These are phyloP conservation scores for Malus asiatica DNA, from an alignment of 306 rosid genomes.

Conservation along the genomic window DNA sequence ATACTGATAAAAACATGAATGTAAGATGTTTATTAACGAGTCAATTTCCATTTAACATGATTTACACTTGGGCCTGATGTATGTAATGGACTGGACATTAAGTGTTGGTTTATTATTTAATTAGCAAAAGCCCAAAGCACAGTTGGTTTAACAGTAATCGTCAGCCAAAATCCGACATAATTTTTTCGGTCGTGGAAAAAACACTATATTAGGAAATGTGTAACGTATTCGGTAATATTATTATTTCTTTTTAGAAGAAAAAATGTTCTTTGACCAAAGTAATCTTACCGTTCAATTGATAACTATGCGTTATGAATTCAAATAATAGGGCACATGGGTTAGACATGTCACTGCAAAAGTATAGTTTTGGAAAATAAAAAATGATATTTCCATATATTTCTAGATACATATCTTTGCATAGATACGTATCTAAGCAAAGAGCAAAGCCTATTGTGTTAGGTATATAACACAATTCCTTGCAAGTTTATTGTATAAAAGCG, in stretches of 20 bases:
- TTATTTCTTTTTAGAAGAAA: background rate
- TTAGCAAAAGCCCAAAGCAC: background rate
- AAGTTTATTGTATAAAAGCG: background rate
- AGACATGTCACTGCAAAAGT: background rate
- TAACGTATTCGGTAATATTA: background rate
- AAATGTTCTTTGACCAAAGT: background rate
- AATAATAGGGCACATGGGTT: accelerated
- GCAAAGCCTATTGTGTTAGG: background rate
- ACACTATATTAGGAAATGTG: background rate
- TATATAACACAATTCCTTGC: too few species aligned
- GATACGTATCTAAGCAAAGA: background rate
- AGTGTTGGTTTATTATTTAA: too few species aligned
- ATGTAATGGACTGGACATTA: too few species aligned
- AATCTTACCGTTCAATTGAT: background rate
- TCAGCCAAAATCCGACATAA: background rate
- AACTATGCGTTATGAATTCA: background rate
- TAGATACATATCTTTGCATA: background rate
- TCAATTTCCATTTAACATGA: background rate
- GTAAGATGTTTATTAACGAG: background rate
- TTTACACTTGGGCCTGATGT: background rate
- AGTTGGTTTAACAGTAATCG: background rate
- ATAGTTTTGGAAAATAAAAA: background rate
- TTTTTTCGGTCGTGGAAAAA: background rate
- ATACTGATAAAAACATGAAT: too few species aligned
- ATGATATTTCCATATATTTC: background rate